Evolutionary conservation across 257 asterid genomes (phyloP), one percentile per base, ranked within the genome.

Genomic region (Buddleja alternifolia): DNA sequence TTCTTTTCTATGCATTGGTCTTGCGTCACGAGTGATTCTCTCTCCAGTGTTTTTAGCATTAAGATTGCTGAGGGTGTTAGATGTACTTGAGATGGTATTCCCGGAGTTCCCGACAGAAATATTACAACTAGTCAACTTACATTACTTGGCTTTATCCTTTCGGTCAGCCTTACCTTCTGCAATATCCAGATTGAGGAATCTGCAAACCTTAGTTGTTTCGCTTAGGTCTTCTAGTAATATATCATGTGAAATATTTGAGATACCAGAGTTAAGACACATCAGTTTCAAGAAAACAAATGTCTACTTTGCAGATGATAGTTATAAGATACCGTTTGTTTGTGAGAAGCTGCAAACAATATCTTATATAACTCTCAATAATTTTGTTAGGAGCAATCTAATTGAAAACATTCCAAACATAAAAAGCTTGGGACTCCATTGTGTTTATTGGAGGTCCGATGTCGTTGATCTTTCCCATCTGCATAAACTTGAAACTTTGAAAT

Each of bases 11-110:
- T n/a, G n/a, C n/a, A n/a, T n/a, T n/a, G 39, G 9, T 53, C 8
- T 5, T 10, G 39, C 39, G 15, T 25, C 42, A 29, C 42, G 21
- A 12, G 17, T 1, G 9, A 52, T 52, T 21, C 37, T 6, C 0
- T 20, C 32, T 44, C 29, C 25, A 10, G 66, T 60, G 14, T 24
- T 12, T 36, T 6, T 3, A 10, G 37, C 0, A 0, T 41, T 39
- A 19, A 60, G 34, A 45, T 45, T 67, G 73, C 45, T 67, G 20
- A 41, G 65, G 10, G 73, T 42, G 24, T 19, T 67, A 20, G 63
- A 55, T 17, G 8, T 54, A 2, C 10, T n/a, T 25, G 36, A n/a
- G 1, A 8, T 16, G 0, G 3, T 0, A 16, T 53, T 45, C 4
- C 29, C 10, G 1, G 7, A 0, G 47, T 63, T 63, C 34, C 70